Conservation (phyloP, 2,329 filamentous ascomycete genomes). For the Xylariaceae sp. region DNA sequence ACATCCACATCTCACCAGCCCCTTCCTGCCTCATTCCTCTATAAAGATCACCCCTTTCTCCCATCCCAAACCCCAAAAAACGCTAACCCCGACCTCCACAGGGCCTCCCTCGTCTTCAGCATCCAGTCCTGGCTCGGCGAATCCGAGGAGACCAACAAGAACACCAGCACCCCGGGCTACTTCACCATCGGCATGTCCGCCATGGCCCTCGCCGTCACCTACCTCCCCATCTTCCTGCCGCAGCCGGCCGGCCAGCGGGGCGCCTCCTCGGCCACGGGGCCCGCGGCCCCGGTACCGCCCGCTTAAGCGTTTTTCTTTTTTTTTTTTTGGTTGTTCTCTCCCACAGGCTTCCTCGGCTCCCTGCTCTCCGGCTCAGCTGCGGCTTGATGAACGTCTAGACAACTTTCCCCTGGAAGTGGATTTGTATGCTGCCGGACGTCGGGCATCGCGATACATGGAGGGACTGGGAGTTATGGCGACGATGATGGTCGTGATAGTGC, state of each 20-base stretch:
- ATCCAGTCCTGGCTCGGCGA: slow-evolving; percentile 75
- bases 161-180: slow-evolving; percentile 60
- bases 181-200: slow-evolving; percentile 76
- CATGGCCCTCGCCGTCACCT: slow-evolving; percentile 53
- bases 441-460: too few species aligned
- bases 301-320: not conserved
- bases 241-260: slow-evolving; percentile 27
- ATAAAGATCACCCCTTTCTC: not conserved
- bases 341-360: not conserved
- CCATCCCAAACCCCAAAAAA: slow-evolving; percentile 3
- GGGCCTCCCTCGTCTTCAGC: slow-evolving; percentile 68
- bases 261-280: slow-evolving; percentile 30
- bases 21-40: too few species aligned
- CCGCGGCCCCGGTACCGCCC: slow-evolving; percentile 16
- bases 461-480: too few species aligned
- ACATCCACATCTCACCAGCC: too few species aligned
- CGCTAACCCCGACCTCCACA: not conserved
- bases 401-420: too few species aligned
- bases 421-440: too few species aligned
- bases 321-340: not conserved
- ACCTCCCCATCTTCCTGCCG: slow-evolving; percentile 48
- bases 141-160: slow-evolving; percentile 63
- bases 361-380: too few species aligned
- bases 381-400: too few species aligned
- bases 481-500: too few species aligned